These are phyloP conservation scores for Colletotrichum sp. DNA, from an alignment of 2,329 filamentous ascomycete species.

Conservation along the genomic window DNA sequence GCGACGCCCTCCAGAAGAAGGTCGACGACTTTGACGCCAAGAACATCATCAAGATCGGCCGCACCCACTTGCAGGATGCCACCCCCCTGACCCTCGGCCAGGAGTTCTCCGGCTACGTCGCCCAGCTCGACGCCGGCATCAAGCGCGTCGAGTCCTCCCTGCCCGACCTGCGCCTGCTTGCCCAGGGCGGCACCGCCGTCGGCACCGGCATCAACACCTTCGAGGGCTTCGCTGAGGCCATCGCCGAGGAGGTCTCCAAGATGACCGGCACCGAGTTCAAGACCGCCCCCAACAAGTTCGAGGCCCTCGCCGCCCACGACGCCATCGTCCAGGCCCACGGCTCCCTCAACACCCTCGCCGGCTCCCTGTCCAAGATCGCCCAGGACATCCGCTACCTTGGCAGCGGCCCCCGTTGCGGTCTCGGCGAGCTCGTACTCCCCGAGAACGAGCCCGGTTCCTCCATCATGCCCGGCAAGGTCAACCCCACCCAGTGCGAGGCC, in stretches of 20 bases:
- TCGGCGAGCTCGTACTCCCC: conserved; percentile 90
- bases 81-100: conserved; percentile 94
- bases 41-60: conserved; percentile 98
- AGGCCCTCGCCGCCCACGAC: conserved; percentile 94
- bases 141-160: conserved; percentile 83
- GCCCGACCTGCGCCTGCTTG: conserved; percentile 83
- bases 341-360: conserved; percentile 89
- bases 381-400: conserved; percentile 98
- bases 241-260: conserved; percentile 88
- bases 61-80: conserved; percentile 96
- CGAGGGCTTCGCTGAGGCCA: conserved; percentile 91
- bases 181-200: conserved; percentile 95
- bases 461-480: conserved; percentile 99
- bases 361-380: conserved; percentile 95
- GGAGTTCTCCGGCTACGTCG: conserved; percentile 97
- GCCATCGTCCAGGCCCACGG: conserved; percentile 94
- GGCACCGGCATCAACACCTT: conserved; percentile 98
- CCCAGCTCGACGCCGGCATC: conserved; percentile 90
- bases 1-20: conserved; percentile 86
- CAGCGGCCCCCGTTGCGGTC: conserved; percentile 92
- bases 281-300: conserved; percentile 99
- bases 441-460: conserved; percentile 98
- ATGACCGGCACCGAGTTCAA: conserved; percentile 94
- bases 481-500: conserved; percentile 97
- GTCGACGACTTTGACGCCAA: conserved; percentile 82